Percentiles rank a stretch among this genome's conserved stretches.
Evolutionary conservation across 2,329 filamentous ascomycete species (phyloP).

Genomic region (Plectosphaerella cucumerina): DNA sequence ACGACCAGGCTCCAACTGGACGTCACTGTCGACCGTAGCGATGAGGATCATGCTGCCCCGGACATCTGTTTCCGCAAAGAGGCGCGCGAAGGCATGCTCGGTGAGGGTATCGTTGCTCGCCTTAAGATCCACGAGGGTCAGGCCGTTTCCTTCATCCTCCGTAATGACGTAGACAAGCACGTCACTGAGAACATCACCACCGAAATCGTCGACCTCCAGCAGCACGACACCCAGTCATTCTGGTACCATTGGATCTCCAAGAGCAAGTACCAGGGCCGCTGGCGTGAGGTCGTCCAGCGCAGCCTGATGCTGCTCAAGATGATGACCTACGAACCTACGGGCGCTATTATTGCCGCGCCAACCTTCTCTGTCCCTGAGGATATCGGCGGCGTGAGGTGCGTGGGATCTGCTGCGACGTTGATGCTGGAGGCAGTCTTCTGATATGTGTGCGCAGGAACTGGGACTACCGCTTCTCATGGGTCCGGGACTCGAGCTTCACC

Average conservation of each 20-base stretch:
- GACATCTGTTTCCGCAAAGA: slow-evolving; percentile 51
- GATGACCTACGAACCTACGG: slow-evolving; percentile 73
- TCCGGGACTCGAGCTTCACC: slow-evolving; percentile 73
- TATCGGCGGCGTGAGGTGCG: slow-evolving; percentile 56
- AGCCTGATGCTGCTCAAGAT: slow-evolving; percentile 73
- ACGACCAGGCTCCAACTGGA: slow-evolving; percentile 61
- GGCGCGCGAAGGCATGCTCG: slow-evolving; percentile 45
- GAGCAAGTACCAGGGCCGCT: slow-evolving; percentile 67
- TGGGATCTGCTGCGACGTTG: too few relatives aligned
- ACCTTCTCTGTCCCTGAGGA: slow-evolving; percentile 76
- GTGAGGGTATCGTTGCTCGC: slow-evolving; percentile 59
- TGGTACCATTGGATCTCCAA: slow-evolving; percentile 72
- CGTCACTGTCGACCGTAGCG: slow-evolving; percentile 60
- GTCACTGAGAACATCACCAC: slow-evolving; percentile 55
- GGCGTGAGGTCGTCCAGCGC: slow-evolving; percentile 66
- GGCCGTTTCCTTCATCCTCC: slow-evolving; percentile 63
- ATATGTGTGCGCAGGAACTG: slow-evolving; percentile 43
- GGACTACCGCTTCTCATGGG: slow-evolving; percentile 77
- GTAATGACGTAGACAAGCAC: slow-evolving; percentile 56
- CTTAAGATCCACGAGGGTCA: slow-evolving; percentile 63
- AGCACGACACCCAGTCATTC: slow-evolving; percentile 65
- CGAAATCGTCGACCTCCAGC: slow-evolving; percentile 54
- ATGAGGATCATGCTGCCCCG: slow-evolving; percentile 39
- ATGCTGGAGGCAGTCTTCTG: too few relatives aligned
- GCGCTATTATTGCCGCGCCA: slow-evolving; percentile 71